Evolutionary conservation across 768 basidiomycete species (phyloP), one percentile per base, ranked within the genome.

Genomic region (Pisolithus microcarpus): DNA sequence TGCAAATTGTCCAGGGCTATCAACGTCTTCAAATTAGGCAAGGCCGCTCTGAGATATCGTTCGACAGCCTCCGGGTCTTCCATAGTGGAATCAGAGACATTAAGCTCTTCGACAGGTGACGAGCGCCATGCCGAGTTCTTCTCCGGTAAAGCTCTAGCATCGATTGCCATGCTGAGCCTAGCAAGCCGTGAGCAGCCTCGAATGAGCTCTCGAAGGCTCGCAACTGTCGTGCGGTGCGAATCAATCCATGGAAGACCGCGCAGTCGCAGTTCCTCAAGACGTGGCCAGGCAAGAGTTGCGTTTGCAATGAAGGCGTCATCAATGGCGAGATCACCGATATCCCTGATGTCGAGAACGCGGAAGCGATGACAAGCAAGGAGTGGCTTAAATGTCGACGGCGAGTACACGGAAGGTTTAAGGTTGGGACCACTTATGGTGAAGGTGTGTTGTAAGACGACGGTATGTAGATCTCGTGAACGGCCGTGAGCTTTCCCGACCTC

Each of bases 391-490:
- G 55, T 59, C 1, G 66, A 56, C 16, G 66, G 55, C 48, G 53
- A 50, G 43, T 66, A 55, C 26, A 65, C 51, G 31, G 54, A 67
- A 23, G 65, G 65, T 1, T 49, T 23, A 1, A 49, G 19, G 9
- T 2, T 36, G 45, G 15, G 15, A 30, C 61, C 56, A 36, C 47
- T 49, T 4, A 53, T 51, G 31, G 58, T 52, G 2, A 65, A 53
- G 38, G 57, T 63, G 38, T 68, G 65, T 40, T 64, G 65, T 11
- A 68, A 51, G 19, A 56, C 56, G 49, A 66, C 52, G 18, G 67
- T 38, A 9, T 26, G 49, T 10, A 48, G 39, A 18, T 3, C 18
- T 7, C 10, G 7, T 52, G 46, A 15, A 36, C 18, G 23, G 34
- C 21, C 23, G 53, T 43, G 37, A 42, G 26, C 10, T 13, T 34